A percentile compares a stretch with the other conserved stretches of the same genome.
These are phyloP conservation scores for Leishmania braziliensis DNA, from an alignment of 208 protist species.

Conservation along the genomic window DNA sequence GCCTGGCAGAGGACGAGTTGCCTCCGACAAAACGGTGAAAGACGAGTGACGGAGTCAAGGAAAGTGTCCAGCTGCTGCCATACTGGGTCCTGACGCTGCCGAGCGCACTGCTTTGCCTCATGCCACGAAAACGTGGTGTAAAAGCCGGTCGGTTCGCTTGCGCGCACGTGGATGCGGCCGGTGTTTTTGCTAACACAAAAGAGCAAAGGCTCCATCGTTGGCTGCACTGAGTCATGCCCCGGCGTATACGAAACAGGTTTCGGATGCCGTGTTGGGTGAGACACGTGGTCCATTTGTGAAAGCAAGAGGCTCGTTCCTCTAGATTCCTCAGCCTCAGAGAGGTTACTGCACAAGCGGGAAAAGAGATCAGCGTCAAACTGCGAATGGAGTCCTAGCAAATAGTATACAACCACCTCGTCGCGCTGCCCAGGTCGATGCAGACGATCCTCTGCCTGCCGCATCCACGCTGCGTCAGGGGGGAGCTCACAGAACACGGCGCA, in stretches of 20 bases:
- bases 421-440: constrained; percentile 77
- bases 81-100: constrained; percentile 36
- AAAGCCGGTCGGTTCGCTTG: constrained; percentile 3
- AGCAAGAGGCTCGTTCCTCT: not conserved
- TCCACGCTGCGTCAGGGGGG: constrained; percentile 75
- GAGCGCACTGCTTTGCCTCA: constrained; percentile 50
- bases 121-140: constrained; percentile 50
- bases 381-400: constrained; percentile 64
- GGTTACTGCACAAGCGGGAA: constrained; percentile 43
- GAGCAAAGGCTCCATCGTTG: constrained; percentile 19
- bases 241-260: not conserved
- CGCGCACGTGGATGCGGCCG: constrained; percentile 65
- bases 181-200: constrained; percentile 74
- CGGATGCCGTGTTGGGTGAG: not conserved
- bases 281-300: constrained; percentile 19
- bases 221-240: not conserved
- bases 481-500: constrained; percentile 87
- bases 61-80: constrained; percentile 66
- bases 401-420: constrained; percentile 56
- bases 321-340: constrained; percentile 23
- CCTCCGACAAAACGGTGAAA: constrained; percentile 41
- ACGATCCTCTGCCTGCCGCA: constrained; percentile 84
- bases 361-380: constrained; percentile 70
- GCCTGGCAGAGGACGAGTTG: constrained; percentile 24
- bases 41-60: constrained; percentile 34